Percentiles rank a stretch among this genome's conserved stretches.
Conservation (phyloP, 306 rosid genomes). For the Sophora flavescens region DNA sequence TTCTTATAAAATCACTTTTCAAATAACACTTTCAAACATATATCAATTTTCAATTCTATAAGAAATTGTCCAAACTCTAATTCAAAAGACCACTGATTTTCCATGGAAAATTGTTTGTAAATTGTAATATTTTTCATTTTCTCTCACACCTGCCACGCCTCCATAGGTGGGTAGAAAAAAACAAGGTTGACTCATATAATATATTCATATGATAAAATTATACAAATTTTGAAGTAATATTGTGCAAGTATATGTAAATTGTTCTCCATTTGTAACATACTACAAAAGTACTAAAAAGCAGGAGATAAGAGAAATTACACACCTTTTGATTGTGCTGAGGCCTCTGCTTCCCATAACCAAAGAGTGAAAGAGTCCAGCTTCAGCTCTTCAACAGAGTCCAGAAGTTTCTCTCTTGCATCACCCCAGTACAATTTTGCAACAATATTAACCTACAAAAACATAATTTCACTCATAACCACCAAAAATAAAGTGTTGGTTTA, state of each 20-base stretch:
- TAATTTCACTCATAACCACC: neutral
- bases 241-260: too few relatives aligned
- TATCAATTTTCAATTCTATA: too few relatives aligned
- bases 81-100: too few relatives aligned
- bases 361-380: slow-evolving; percentile 75
- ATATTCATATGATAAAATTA: too few relatives aligned
- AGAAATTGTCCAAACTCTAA: too few relatives aligned
- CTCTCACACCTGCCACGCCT: too few relatives aligned
- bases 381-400: slow-evolving; percentile 78
- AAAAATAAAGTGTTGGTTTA: neutral
- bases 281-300: neutral
- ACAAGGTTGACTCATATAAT: too few relatives aligned
- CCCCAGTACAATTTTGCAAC: slow-evolving; percentile 89
- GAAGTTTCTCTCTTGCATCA: slow-evolving; percentile 89
- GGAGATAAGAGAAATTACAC: neutral
- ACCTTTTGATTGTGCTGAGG: slow-evolving; percentile 74
- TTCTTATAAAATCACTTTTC: neutral
- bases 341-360: slow-evolving; percentile 98
- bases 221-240: too few relatives aligned
- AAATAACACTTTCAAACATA: too few relatives aligned
- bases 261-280: neutral
- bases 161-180: too few relatives aligned
- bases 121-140: too few relatives aligned
- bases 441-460: slow-evolving; percentile 54
- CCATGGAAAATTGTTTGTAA: too few relatives aligned